Percentiles rank a stretch among this genome's conserved stretches.
phyloP scores from a whole-genome alignment of 192 early-diverging fungal species.

The Backusella westeae region DNA sequence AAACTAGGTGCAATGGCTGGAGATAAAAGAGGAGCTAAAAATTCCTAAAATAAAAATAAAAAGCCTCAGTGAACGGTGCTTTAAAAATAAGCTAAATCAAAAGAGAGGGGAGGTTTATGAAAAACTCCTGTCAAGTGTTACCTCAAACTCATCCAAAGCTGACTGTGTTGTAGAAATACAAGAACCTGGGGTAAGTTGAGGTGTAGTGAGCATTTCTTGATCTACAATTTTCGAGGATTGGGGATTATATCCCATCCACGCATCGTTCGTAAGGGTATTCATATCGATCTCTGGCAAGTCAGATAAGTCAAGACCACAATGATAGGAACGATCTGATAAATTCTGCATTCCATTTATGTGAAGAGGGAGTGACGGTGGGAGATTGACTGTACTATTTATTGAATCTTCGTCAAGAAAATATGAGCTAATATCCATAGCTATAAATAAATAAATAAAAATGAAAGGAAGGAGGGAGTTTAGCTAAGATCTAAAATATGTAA shows the following conservation, averaged over 20 bases:
- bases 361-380: neutral
- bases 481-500: neutral
- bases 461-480: neutral
- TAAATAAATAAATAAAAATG: neutral
- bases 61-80: neutral
- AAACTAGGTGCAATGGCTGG: neutral
- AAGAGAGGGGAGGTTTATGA: neutral
- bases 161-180: neutral
- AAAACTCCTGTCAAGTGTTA: neutral
- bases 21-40: conserved; percentile 2
- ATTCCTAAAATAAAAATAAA: neutral
- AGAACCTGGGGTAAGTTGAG: neutral
- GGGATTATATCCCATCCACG: neutral
- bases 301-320: neutral
- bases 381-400: neutral
- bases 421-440: neutral
- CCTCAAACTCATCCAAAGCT: neutral
- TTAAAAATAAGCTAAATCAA: neutral
- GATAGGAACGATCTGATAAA: neutral
- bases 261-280: neutral
- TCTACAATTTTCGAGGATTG: neutral
- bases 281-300: neutral
- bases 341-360: neutral
- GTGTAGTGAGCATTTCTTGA: neutral
- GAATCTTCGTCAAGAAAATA: neutral